Conservation (phyloP, 805 yeast genomes). For the Candida khao-thaluensis region DNA sequence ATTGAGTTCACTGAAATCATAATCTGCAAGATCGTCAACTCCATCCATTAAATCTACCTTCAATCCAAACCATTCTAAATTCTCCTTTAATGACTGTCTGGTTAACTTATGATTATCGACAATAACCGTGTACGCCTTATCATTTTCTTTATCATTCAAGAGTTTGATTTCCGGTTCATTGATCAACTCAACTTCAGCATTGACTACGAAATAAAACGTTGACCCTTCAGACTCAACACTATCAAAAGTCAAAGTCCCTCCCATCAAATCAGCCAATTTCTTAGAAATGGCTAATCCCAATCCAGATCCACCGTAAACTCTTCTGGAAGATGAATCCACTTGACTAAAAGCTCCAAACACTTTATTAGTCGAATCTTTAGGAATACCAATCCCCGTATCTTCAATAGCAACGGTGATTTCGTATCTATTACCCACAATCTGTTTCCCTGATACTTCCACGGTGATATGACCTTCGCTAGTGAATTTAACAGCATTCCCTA, state of each 20-base stretch:
- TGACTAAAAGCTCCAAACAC: conserved; percentile 55
- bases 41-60: conserved; percentile 23
- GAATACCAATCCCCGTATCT: conserved; percentile 58
- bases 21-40: conserved; percentile 15
- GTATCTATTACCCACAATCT: conserved; percentile 28
- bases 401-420: conserved; percentile 41
- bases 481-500: conserved; percentile 56
- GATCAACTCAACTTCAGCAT: conserved; percentile 23
- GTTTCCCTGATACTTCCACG: conserved; percentile 33
- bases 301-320: conserved; percentile 55
- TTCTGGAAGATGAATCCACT: conserved; percentile 53
- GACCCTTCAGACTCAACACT: conserved; percentile 49
- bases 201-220: conserved; percentile 41
- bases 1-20: conserved; percentile 12
- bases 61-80: conserved; percentile 35
- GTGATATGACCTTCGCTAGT: conserved; percentile 44
- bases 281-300: conserved; percentile 49
- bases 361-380: conserved; percentile 41
- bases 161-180: conserved; percentile 20
- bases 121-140: conserved; percentile 19
- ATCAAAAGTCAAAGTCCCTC: conserved; percentile 46
- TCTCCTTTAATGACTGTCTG: conserved; percentile 30
- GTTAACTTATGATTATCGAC: conserved; percentile 32
- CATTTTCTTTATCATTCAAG: neutral
- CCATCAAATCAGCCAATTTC: conserved; percentile 49